These are phyloP conservation scores for Mariannaea sp. DNA, from an alignment of 2,329 filamentous ascomycete genomes.

Conservation along the genomic window DNA sequence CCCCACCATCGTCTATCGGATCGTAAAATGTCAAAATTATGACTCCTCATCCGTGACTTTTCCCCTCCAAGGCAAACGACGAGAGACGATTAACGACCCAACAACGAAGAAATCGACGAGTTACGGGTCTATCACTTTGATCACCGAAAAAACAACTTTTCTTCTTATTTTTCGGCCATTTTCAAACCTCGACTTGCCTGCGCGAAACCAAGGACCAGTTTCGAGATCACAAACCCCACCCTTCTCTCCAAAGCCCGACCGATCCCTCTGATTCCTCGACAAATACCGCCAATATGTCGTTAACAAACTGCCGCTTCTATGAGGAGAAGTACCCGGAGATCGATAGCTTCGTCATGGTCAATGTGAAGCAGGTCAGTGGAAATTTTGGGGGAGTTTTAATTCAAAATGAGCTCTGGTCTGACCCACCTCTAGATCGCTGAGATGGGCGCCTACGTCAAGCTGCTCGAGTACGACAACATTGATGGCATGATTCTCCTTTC, in stretches of 20 bases:
- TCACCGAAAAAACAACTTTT: neutral
- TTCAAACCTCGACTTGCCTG: slow-evolving; percentile 26
- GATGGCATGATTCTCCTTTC: slow-evolving; percentile 99
- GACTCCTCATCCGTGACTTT: slow-evolving; percentile 43
- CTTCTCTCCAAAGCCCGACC: slow-evolving; percentile 34
- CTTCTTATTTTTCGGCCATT: slow-evolving; percentile 12
- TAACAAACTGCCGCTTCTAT: slow-evolving; percentile 96
- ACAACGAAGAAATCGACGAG: slow-evolving; percentile 25
- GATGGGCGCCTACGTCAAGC: slow-evolving; percentile 99
- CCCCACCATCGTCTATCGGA: slow-evolving; percentile 47
- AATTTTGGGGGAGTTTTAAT: slow-evolving; percentile 10
- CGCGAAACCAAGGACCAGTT: slow-evolving; percentile 29
- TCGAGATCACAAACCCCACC: slow-evolving; percentile 42
- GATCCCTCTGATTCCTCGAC: slow-evolving; percentile 31
- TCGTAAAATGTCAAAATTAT: slow-evolving; percentile 52
- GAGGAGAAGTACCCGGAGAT: slow-evolving; percentile 95
- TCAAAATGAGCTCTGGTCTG: slow-evolving; percentile 24
- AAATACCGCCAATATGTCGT: slow-evolving; percentile 77
- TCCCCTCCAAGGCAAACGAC: slow-evolving; percentile 30
- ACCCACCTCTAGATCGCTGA: slow-evolving; percentile 79
- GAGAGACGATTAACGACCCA: slow-evolving; percentile 33
- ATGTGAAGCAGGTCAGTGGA: slow-evolving; percentile 85
- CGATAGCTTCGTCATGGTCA: slow-evolving; percentile 99
- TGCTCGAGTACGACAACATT: slow-evolving; percentile 99
- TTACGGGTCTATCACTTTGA: slow-evolving; percentile 14